Evolutionary conservation across 805 yeast species (phyloP).

Genomic region (Metschnikowia picachoensis): DNA sequence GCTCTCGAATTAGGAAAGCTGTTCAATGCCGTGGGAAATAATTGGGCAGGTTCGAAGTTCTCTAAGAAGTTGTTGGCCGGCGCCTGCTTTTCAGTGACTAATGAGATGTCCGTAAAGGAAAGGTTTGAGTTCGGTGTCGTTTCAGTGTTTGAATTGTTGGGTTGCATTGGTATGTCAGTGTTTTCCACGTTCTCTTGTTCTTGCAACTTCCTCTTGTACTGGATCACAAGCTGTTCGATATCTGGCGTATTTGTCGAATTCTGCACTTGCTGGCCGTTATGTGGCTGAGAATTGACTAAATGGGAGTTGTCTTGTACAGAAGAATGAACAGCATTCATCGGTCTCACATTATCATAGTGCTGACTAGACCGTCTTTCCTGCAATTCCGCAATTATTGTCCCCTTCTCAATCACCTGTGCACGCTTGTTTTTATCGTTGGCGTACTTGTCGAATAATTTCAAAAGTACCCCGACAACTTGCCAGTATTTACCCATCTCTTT

Average conservation of each 20-base stretch:
- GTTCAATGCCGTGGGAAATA: constrained; percentile 43
- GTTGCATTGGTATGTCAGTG: neutral
- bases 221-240: constrained; percentile 33
- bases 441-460: constrained; percentile 37
- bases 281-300: neutral
- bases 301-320: neutral
- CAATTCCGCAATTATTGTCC: constrained; percentile 36
- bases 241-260: constrained; percentile 14
- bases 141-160: constrained; percentile 15
- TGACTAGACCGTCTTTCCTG: constrained; percentile 29
- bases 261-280: neutral
- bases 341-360: constrained; percentile 1
- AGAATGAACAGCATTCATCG: neutral
- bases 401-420: constrained; percentile 37
- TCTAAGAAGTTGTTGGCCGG: constrained; percentile 43
- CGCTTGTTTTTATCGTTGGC: constrained; percentile 41
- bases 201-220: constrained; percentile 22
- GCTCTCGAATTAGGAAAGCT: constrained; percentile 37
- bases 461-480: constrained; percentile 37
- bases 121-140: constrained; percentile 36
- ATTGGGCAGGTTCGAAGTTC: constrained; percentile 54
- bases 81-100: constrained; percentile 51
- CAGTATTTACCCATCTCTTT: constrained; percentile 35
- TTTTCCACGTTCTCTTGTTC: constrained; percentile 4
- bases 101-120: constrained; percentile 51